Evolutionary conservation across 2,329 filamentous ascomycete species (phyloP), one percentile per base, ranked within the genome.

Genomic region (Sclerotinia subarctica): DNA sequence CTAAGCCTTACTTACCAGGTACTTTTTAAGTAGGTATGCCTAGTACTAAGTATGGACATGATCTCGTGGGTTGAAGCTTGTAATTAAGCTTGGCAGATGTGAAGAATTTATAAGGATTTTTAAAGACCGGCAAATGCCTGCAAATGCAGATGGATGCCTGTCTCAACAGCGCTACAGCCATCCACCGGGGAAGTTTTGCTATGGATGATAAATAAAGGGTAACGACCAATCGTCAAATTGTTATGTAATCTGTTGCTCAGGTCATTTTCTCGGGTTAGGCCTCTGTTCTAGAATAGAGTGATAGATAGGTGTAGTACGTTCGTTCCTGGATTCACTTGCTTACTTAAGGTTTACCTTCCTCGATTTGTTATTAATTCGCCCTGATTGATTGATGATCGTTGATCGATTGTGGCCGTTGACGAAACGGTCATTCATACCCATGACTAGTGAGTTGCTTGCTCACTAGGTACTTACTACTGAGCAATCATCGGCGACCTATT

Each of bases 1-100:
- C 59, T 62, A 62, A 62, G 59, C 59, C 59, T 62, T 62, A 62
- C 59, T 51, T 26, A 26, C 46, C 32, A 51, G 59, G 44, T 38
- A 38, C n/a, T 19, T 24, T 62, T 6, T 26, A 19, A 58, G n/a
- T n/a, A n/a, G n/a, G n/a, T n/a, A n/a, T n/a, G n/a, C n/a, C n/a
- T n/a, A n/a, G n/a, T n/a, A n/a, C n/a, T n/a, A n/a, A n/a, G n/a
- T 35, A 60, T 60, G 58, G 58, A 7, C 26, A 49, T 35, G 44
- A 29, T 21, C 58, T 60, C 46, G 11, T 49, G 44, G 44, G 54
- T 38, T 57, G 54, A 57, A 57, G 32, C 32, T 24, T 38, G 15
- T 21, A 7, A 57, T 26, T n/a, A 57, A 26, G 15, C 35, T 57
- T 38, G 35, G 21, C 32, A 26, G 15, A 21, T 38, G 24, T n/a